Conservation (phyloP, 441 rosid species). For the Mallotus japonicus region DNA sequence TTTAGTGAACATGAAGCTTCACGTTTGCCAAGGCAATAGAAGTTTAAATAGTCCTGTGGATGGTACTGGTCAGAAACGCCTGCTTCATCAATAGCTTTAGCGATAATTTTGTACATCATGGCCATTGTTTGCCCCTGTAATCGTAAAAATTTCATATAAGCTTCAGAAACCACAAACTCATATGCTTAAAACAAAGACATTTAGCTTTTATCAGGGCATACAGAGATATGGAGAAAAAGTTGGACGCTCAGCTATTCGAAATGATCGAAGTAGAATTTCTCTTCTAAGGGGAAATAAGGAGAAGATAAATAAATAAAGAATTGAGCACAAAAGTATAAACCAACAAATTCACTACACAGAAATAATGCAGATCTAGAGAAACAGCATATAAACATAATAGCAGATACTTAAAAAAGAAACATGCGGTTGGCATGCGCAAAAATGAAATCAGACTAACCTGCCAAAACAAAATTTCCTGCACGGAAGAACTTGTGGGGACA, state of each 20-base stretch:
- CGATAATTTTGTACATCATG: slow-evolving; percentile 74
- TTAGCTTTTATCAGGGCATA: not conserved
- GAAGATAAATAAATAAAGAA: not conserved
- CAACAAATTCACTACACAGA: not conserved
- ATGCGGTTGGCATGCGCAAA: not conserved
- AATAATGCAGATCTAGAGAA: not conserved
- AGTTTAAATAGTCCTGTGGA: slow-evolving; percentile 71
- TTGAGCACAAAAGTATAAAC: not conserved
- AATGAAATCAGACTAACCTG: slow-evolving; percentile 36
- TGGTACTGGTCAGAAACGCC: slow-evolving; percentile 46
- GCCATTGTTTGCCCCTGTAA: slow-evolving; percentile 69
- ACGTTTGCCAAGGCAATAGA: slow-evolving; percentile 82
- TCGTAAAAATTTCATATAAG: slow-evolving; percentile 17
- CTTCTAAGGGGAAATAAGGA: not conserved
- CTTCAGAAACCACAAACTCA: not conserved
- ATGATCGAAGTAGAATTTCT: too few species aligned
- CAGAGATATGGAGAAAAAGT: not conserved
- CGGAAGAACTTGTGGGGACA: slow-evolving; percentile 50
- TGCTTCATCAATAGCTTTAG: slow-evolving; percentile 45
- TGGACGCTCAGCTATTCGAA: too few species aligned
- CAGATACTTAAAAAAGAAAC: not conserved
- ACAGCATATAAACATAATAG: not conserved
- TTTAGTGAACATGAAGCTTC: slow-evolving; percentile 34
- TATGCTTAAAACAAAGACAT: too few species aligned
- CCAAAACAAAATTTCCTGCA: slow-evolving; percentile 78